Conservation (phyloP, 2,329 filamentous ascomycete species). For the Amphichorda felina region DNA sequence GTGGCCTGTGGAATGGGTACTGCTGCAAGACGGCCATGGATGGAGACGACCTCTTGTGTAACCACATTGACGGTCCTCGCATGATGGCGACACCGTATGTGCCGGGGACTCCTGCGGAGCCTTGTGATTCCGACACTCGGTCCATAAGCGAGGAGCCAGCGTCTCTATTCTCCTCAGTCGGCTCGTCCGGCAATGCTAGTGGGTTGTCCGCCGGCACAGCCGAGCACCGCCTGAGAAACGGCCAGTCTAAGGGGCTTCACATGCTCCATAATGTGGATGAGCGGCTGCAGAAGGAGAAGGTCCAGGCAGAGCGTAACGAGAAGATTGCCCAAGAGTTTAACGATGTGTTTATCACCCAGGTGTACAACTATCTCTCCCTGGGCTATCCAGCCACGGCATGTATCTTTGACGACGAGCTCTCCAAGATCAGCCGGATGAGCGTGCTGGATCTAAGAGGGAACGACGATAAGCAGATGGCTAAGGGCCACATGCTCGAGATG, state of each 20-base stretch:
- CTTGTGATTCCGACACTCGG: slow-evolving; percentile 24
- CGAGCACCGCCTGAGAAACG: slow-evolving; percentile 14
- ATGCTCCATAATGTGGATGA: slow-evolving; percentile 40
- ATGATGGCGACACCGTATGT: slow-evolving; percentile 39
- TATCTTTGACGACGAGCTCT: slow-evolving; percentile 73
- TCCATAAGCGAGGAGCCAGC: slow-evolving; percentile 28
- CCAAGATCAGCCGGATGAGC: slow-evolving; percentile 63
- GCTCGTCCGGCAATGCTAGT: background rate
- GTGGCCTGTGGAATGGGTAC: slow-evolving; percentile 69
- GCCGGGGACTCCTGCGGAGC: slow-evolving; percentile 27
- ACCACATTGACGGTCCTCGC: slow-evolving; percentile 13
- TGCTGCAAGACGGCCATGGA: slow-evolving; percentile 30
- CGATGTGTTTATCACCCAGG: slow-evolving; percentile 81
- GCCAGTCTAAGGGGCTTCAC: slow-evolving; percentile 30
- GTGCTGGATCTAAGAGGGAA: slow-evolving; percentile 59
- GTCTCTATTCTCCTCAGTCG: slow-evolving; percentile 12
- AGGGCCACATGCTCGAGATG: slow-evolving; percentile 60
- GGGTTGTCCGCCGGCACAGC: slow-evolving; percentile 8
- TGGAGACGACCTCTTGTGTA: background rate
- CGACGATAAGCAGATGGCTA: slow-evolving; percentile 49
- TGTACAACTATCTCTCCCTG: slow-evolving; percentile 92
- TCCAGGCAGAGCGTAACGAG: slow-evolving; percentile 35
- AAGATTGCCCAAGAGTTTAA: slow-evolving; percentile 57
- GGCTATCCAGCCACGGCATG: slow-evolving; percentile 82
- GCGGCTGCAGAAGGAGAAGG: slow-evolving; percentile 34